phyloP scores from a whole-genome alignment of 1,284 basidiomycete species.

The Peniophora sp. region DNA sequence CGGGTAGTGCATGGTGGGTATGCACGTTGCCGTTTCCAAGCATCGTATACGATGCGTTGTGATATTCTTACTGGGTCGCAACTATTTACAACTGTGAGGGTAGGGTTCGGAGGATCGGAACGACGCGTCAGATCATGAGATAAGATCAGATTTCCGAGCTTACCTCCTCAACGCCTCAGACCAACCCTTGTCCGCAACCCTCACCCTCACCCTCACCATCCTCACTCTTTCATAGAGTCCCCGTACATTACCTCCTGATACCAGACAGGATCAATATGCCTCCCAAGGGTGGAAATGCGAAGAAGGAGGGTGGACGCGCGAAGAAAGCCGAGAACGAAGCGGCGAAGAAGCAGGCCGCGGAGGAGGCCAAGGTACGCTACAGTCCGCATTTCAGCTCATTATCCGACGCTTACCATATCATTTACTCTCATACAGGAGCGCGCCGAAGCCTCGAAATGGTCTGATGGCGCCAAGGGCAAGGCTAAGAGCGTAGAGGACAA shows the following conservation, averaged over 20 bases:
- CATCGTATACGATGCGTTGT: too few relatives aligned
- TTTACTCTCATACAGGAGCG: slow-evolving; percentile 41
- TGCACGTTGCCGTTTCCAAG: too few relatives aligned
- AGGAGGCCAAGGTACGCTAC: slow-evolving; percentile 46
- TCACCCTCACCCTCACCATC: not conserved
- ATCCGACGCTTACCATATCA: not conserved
- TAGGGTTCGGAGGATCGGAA: too few relatives aligned
- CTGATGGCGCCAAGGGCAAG: slow-evolving; percentile 52
- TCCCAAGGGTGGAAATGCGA: slow-evolving; percentile 81
- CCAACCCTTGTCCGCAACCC: not conserved
- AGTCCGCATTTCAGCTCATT: not conserved
- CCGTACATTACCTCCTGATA: too few relatives aligned
- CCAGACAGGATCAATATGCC: too few relatives aligned
- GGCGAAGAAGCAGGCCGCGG: slow-evolving; percentile 58
- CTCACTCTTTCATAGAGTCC: not conserved
- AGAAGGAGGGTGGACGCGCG: slow-evolving; percentile 82
- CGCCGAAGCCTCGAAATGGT: slow-evolving; percentile 78
- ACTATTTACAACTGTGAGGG: too few relatives aligned
- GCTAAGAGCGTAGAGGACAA: slow-evolving; percentile 66
- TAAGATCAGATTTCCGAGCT: too few relatives aligned
- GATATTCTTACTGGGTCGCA: too few relatives aligned
- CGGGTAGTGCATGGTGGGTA: too few relatives aligned
- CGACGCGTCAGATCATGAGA: too few relatives aligned
- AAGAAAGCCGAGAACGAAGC: slow-evolving; percentile 93
- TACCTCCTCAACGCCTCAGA: not conserved